A percentile compares a stretch with the other conserved stretches of the same genome.
These are phyloP conservation scores for Poronia punctata DNA, from an alignment of 495 filamentous ascomycete genomes.

Conservation along the genomic window DNA sequence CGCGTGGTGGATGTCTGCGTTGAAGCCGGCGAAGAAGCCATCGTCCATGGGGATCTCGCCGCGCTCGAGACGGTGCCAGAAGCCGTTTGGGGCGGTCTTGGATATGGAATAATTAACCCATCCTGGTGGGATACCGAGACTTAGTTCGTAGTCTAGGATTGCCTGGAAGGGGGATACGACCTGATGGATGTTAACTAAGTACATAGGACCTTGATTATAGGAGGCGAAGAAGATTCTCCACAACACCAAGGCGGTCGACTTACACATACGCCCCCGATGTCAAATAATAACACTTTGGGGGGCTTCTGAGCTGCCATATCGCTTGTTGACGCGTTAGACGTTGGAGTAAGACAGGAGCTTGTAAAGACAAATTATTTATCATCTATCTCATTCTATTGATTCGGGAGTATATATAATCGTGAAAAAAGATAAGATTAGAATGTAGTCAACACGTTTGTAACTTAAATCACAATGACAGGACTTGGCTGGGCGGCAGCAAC, in stretches of 20 bases:
- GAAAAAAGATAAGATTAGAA: no score
- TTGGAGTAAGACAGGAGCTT: no score
- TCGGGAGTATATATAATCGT: no score
- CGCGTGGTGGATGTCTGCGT: constrained; percentile 58
- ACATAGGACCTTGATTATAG: no score
- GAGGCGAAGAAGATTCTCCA: no score
- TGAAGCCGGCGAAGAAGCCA: constrained; percentile 72
- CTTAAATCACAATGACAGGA: no score
- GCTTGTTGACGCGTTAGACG: neutral
- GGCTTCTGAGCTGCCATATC: constrained; percentile 33
- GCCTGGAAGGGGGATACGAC: constrained; percentile 87
- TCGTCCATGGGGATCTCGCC: constrained; percentile 66
- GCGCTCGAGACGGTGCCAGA: constrained; percentile 78
- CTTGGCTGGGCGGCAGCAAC: no score
- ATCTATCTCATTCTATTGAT: constrained; percentile 1
- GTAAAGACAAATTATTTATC: no score
- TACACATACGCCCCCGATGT: constrained; percentile 97
- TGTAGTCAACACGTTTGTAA: no score
- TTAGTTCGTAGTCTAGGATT: constrained; percentile 80
- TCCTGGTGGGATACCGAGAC: constrained; percentile 67
- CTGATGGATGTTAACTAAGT: constrained; percentile 38
- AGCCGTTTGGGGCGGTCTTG: constrained; percentile 65
- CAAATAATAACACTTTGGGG: constrained; percentile 82
- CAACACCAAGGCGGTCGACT: no score
- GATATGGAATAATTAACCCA: constrained; percentile 91